Evolutionary conservation across 176 grass and related monocot species (phyloP), one percentile per base, ranked within the genome.

Genomic region (Melocanna baccifera): DNA sequence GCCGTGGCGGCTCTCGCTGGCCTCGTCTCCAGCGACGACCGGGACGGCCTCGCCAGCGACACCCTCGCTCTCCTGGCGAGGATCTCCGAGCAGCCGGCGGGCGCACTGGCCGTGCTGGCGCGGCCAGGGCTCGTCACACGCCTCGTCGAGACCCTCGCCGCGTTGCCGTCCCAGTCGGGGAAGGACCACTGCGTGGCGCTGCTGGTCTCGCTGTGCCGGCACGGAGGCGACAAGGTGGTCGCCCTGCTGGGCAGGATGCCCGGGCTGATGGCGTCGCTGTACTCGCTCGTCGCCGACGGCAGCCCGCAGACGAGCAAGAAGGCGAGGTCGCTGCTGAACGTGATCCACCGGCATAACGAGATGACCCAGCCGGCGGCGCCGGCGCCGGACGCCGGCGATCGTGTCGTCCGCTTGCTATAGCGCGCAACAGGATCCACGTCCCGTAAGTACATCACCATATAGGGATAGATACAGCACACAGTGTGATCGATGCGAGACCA

Each of bases 111-210:
- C 69, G 73, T 96, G 11, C 78, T 94, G 19, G 74, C 63, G 23
- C 46, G 41, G 12, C 42, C 83, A 20, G 85, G 72, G 5, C 67
- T 94, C 45, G 58, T 88, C 34, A 48, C 81, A 13, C 16, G 39
- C 70, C 46, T 99, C 26, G 91, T 83, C 9, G 88, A 89, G 46
- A 69, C 82, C 10, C 87, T 99, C 82, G 75, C 34, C 12, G 22
- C 91, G 19, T 64, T 73, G 0, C 29, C 81, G 25, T 90, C 89
- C 10, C 83, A 83, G 45, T 92, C 93, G 0, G 71, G 69, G 55
- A 99, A 88, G 86, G 96, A 96, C 83, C 83, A 89, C 75, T 89
- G 91, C 72, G 74, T 94, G 7, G 83, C 86, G 19, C 48, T 93
- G 56, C 77, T 99, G 7, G 80, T 86, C 6, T 57, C 71, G 9